Percentiles rank a stretch among this genome's conserved stretches.
Conservation (phyloP, 768 basidiomycete species). For the Suillus sp. region DNA sequence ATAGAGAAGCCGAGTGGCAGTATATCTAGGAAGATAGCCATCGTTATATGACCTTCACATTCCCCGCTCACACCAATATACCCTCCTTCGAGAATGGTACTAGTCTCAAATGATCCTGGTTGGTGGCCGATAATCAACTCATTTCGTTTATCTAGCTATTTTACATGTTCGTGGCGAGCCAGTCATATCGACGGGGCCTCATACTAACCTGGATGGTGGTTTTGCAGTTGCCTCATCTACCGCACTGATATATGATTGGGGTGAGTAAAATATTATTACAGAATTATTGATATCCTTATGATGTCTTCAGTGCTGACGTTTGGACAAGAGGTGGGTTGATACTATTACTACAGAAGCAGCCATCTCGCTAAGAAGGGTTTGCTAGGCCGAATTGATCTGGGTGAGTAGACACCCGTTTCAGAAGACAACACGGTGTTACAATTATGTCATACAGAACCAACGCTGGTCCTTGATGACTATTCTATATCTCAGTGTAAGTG, state of each 20-base stretch:
- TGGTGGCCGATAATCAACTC: conserved; percentile 1
- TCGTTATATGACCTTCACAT: background rate
- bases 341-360: background rate
- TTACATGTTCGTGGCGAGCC: background rate
- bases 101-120: background rate
- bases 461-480: background rate
- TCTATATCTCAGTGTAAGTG: background rate
- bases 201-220: background rate
- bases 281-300: background rate
- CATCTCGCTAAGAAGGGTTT: background rate
- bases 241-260: conserved; percentile 1
- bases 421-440: background rate
- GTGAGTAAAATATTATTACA: background rate
- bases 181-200: background rate
- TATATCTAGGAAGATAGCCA: background rate
- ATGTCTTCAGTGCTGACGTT: background rate
- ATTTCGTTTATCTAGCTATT: background rate
- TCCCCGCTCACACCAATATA: background rate
- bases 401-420: background rate
- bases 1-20: background rate
- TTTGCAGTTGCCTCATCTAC: conserved; percentile 1
- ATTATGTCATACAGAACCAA: background rate
- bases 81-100: background rate
- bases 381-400: background rate
- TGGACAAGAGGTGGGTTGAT: background rate